Conservation (phyloP, 2,329 filamentous ascomycete genomes). For the Passalora sequoiae region DNA sequence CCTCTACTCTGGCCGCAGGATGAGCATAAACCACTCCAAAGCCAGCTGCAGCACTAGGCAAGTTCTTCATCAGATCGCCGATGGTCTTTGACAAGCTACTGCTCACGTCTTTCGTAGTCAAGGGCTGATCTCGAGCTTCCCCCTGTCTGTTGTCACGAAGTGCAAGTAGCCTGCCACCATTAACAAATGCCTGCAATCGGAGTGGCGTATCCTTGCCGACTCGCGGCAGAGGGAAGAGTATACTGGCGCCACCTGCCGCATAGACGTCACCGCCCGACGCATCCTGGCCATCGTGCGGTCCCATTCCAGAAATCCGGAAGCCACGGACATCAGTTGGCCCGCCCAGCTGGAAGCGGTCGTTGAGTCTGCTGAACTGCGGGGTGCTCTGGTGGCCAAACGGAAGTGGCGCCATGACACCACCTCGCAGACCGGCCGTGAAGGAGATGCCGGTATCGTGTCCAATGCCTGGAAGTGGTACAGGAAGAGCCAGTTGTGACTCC, state of each 20-base stretch:
- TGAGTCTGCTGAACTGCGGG: constrained; percentile 69
- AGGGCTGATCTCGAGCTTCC: constrained; percentile 40
- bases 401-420: constrained; percentile 79
- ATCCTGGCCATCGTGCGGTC: constrained; percentile 79
- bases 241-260: constrained; percentile 78
- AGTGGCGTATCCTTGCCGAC: constrained; percentile 78
- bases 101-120: constrained; percentile 49
- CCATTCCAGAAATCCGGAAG: constrained; percentile 83
- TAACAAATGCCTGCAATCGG: constrained; percentile 83
- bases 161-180: constrained; percentile 78
- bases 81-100: constrained; percentile 59
- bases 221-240: constrained; percentile 78
- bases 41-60: constrained; percentile 81
- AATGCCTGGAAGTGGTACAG: constrained; percentile 66
- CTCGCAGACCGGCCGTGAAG: constrained; percentile 73
- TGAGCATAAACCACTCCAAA: constrained; percentile 92
- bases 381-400: constrained; percentile 53
- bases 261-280: constrained; percentile 88
- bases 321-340: constrained; percentile 92
- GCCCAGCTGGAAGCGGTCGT: constrained; percentile 91
- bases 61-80: constrained; percentile 63
- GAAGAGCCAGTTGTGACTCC: constrained; percentile 70
- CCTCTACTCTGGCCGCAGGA: constrained; percentile 84
- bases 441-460: constrained; percentile 69
- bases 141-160: constrained; percentile 49